These are phyloP conservation scores for Knufia fluminis DNA, from an alignment of 2,329 filamentous ascomycete genomes.

Conservation along the genomic window DNA sequence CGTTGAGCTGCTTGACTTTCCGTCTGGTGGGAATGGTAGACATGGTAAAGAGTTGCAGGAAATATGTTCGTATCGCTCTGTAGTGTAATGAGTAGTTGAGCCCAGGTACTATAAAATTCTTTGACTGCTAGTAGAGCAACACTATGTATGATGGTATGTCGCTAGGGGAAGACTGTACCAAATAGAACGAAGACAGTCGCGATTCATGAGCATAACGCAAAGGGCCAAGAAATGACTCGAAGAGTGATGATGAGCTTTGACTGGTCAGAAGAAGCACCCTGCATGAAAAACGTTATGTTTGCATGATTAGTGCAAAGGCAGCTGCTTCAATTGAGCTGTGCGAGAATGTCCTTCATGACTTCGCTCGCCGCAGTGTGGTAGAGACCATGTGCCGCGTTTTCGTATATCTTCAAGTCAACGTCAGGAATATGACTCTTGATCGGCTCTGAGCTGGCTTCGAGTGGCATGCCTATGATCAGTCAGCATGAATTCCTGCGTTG, in stretches of 20 bases:
- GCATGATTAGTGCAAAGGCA: not conserved
- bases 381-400: slow-evolving; percentile 25
- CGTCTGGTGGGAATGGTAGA: slow-evolving; percentile 8
- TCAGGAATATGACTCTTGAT: slow-evolving; percentile 12
- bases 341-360: slow-evolving; percentile 20
- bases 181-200: no score
- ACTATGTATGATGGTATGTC: no score
- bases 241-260: not conserved
- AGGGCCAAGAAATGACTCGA: not conserved
- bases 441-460: slow-evolving; percentile 20
- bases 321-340: slow-evolving; percentile 14
- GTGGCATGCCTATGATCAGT: slow-evolving; percentile 19
- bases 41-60: not conserved
- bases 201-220: slow-evolving; percentile 7
- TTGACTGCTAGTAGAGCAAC: no score
- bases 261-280: not conserved
- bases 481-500: not conserved
- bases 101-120: no score
- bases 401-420: slow-evolving; percentile 24
- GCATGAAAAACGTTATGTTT: slow-evolving; percentile 12
- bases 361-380: slow-evolving; percentile 17
- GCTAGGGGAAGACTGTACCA: no score
- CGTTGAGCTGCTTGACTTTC: slow-evolving; percentile 27
- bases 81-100: no score
- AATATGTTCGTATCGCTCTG: no score